phyloP scores from a whole-genome alignment of 192 early-diverging fungal species.

The Rhizophagus sp. region DNA sequence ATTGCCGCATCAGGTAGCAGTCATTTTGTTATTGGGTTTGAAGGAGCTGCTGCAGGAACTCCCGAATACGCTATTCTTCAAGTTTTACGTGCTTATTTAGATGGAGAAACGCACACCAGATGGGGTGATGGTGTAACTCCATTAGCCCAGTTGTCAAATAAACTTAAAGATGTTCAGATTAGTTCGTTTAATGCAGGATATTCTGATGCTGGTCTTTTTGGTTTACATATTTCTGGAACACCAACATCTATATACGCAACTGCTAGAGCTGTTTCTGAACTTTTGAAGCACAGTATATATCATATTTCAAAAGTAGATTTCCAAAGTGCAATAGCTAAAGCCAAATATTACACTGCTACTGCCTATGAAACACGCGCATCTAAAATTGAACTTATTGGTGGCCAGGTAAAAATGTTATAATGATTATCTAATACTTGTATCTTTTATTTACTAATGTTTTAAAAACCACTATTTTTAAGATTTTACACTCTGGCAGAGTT shows the following conservation, averaged over 20 bases:
- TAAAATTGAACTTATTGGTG: conserved; percentile 49
- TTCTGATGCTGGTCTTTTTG: conserved; percentile 91
- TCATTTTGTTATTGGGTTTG: conserved; percentile 85
- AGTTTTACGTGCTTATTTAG: conserved; percentile 62
- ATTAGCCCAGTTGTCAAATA: conserved; percentile 64
- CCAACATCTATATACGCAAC: conserved; percentile 63
- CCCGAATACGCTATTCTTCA: conserved; percentile 65
- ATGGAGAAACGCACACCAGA: conserved; percentile 62
- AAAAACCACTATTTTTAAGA: conserved; percentile 41
- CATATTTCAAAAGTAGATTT: conserved; percentile 55
- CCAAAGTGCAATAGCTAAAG: conserved; percentile 65
- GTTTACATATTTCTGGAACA: conserved; percentile 68
- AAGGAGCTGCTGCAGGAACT: conserved; percentile 60
- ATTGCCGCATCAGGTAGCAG: conserved; percentile 60
- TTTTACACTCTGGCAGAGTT: conserved; percentile 33
- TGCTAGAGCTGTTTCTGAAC: conserved; percentile 56
- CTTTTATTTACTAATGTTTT: conserved; percentile 24
- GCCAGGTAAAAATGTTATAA: conserved; percentile 39
- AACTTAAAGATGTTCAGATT: conserved; percentile 55
- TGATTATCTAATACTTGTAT: conserved; percentile 30
- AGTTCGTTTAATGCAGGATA: conserved; percentile 84
- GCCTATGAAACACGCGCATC: conserved; percentile 49
- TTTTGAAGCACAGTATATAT: conserved; percentile 59
- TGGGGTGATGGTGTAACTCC: conserved; percentile 62
- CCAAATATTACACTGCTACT: conserved; percentile 56